phyloP scores from a whole-genome alignment of 805 yeast genomes.

The Yarrowia divulgata region DNA sequence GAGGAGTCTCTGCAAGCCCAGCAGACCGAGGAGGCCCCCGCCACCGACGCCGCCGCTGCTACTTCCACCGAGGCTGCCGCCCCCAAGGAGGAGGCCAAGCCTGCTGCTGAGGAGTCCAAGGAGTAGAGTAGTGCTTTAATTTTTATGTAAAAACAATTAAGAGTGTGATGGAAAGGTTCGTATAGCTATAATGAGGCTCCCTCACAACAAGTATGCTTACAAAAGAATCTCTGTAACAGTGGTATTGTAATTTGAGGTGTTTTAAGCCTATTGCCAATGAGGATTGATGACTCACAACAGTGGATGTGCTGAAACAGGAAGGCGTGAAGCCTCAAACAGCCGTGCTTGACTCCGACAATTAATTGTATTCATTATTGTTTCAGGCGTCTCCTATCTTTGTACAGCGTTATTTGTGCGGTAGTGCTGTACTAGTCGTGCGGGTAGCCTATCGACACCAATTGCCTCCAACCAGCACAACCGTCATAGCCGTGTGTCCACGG shows the following conservation, averaged over 20 bases:
- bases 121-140: conserved; percentile 38
- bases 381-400: not conserved
- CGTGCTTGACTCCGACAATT: no score
- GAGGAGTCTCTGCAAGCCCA: conserved; percentile 46
- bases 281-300: no score
- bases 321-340: conserved; percentile 8
- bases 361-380: not conserved
- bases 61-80: conserved; percentile 42
- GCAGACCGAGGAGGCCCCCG: conserved; percentile 43
- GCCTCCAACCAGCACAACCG: no score
- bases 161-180: conserved; percentile 38
- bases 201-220: conserved; percentile 16
- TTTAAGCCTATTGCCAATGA: not conserved
- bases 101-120: conserved; percentile 38
- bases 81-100: conserved; percentile 47
- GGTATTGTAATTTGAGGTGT: conserved; percentile 14
- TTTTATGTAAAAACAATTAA: conserved; percentile 39
- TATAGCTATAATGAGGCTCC: conserved; percentile 37
- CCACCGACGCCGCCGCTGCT: conserved; percentile 43
- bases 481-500: not conserved
- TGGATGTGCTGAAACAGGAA: conserved; percentile 1
- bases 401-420: no score
- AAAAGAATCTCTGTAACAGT: not conserved
- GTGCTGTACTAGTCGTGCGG: no score
- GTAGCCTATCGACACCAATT: no score